These are phyloP conservation scores for Fusarium camptoceras DNA, from an alignment of 2,329 filamentous ascomycete genomes.

Conservation along the genomic window DNA sequence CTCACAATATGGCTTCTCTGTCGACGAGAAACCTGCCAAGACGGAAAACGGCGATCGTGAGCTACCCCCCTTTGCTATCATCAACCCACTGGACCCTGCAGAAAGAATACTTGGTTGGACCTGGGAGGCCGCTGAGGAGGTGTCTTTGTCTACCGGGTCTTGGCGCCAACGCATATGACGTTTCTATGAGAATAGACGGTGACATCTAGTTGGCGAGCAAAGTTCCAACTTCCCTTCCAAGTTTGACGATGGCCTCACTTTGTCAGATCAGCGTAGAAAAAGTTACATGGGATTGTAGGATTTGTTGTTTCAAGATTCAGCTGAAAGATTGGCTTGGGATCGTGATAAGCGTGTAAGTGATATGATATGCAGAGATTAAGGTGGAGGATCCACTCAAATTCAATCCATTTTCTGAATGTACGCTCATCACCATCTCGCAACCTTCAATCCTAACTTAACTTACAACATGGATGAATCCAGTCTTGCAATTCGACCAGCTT, in stretches of 20 bases:
- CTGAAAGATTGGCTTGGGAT: slow-evolving; percentile 13
- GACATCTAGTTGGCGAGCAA: slow-evolving; percentile 5
- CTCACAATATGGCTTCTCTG: neutral
- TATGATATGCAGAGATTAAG: slow-evolving; percentile 5
- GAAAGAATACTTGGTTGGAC: slow-evolving; percentile 11
- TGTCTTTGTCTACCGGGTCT: slow-evolving; percentile 16
- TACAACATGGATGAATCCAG: slow-evolving; percentile 40
- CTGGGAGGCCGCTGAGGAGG: slow-evolving; percentile 33
- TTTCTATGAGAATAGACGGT: slow-evolving; percentile 15
- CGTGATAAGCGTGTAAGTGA: slow-evolving; percentile 32
- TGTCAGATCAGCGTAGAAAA: slow-evolving; percentile 20
- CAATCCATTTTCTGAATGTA: slow-evolving; percentile 28
- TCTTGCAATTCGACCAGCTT: slow-evolving; percentile 14
- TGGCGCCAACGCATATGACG: slow-evolving; percentile 37
- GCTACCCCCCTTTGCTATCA: slow-evolving; percentile 16
- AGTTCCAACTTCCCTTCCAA: neutral
- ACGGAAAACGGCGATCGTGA: slow-evolving; percentile 31
- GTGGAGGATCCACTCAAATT: slow-evolving; percentile 16
- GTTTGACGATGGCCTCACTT: slow-evolving; percentile 32
- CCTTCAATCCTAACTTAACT: slow-evolving; percentile 35
- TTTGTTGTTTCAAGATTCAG: neutral
- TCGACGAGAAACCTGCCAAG: slow-evolving; percentile 21
- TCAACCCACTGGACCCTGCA: slow-evolving; percentile 30
- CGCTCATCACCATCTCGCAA: slow-evolving; percentile 35
- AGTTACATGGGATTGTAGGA: neutral